Evolutionary conservation across 768 basidiomycete genomes (phyloP).

Genomic region (Tricholomella constricta): DNA sequence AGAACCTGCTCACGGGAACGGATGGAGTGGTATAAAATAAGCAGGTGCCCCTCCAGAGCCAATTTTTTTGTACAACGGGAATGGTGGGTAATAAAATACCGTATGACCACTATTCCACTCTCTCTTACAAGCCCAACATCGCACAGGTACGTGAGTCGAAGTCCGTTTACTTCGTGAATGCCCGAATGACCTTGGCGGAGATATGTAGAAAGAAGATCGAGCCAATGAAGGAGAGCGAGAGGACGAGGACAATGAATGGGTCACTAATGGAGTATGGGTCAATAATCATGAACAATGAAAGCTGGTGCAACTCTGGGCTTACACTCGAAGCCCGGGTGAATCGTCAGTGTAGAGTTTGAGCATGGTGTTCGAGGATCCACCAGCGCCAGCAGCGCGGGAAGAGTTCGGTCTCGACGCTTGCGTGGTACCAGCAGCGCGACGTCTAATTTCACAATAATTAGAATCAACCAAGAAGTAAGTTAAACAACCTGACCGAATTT

Average conservation of each 20-base stretch:
- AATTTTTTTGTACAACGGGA: constrained; percentile 40
- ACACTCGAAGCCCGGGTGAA: constrained; percentile 97
- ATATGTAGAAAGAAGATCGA: constrained; percentile 99
- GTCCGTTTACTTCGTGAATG: constrained; percentile 73
- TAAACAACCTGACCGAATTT: constrained; percentile 64
- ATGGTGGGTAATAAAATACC: constrained; percentile 35
- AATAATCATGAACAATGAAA: constrained; percentile 1
- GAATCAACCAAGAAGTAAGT: neutral
- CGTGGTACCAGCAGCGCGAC: constrained; percentile 63
- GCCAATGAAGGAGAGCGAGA: constrained; percentile 95
- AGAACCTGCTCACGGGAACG: neutral
- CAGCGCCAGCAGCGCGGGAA: constrained; percentile 87
- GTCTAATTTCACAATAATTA: constrained; percentile 40
- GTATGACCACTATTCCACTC: constrained; percentile 11
- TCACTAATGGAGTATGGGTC: constrained; percentile 53
- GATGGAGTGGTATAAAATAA: constrained; percentile 36
- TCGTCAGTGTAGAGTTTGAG: constrained; percentile 98
- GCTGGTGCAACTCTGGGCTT: constrained; percentile 45
- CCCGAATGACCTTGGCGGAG: constrained; percentile 90
- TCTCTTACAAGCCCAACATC: constrained; percentile 7
- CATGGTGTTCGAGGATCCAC: constrained; percentile 98
- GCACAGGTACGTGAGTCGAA: constrained; percentile 1
- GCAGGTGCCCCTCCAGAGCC: constrained; percentile 27
- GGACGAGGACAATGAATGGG: constrained; percentile 94
- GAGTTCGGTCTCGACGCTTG: constrained; percentile 82